Percentiles rank a stretch among this genome's conserved stretches.
These are phyloP conservation scores for Platanthera zijinensis DNA, from an alignment of 106 monocot genomes.

Conservation along the genomic window DNA sequence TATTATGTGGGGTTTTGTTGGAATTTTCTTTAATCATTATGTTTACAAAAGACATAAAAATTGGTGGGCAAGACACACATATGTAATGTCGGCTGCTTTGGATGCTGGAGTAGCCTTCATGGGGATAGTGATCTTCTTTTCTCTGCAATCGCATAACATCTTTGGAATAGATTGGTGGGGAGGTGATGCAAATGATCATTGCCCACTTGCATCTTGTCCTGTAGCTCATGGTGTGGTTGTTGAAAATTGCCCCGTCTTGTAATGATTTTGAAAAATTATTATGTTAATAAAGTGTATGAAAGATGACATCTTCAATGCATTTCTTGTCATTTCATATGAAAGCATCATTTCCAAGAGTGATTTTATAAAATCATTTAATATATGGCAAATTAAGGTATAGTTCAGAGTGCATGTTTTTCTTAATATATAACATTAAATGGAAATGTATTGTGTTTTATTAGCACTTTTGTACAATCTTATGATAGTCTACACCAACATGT, in stretches of 20 bases:
- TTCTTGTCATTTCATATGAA: too few relatives aligned
- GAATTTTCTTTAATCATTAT: constrained; percentile 58
- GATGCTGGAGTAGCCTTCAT: constrained; percentile 89
- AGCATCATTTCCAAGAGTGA: too few relatives aligned
- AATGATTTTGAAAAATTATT: too few relatives aligned
- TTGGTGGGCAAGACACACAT: constrained; percentile 87
- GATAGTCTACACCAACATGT: too few relatives aligned
- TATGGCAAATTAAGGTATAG: too few relatives aligned
- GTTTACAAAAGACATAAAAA: constrained; percentile 39
- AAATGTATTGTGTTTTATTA: too few relatives aligned
- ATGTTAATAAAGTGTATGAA: too few relatives aligned
- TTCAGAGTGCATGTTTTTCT: too few relatives aligned
- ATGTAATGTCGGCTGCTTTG: constrained; percentile 65
- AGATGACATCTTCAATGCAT: too few relatives aligned
- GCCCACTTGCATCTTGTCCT: constrained; percentile 55
- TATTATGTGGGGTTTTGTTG: constrained; percentile 56
- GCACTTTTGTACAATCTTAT: too few relatives aligned
- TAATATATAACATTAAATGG: too few relatives aligned
- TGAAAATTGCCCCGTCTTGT: constrained; percentile 25
- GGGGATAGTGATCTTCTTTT: constrained; percentile 59
- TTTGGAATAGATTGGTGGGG: constrained; percentile 57
- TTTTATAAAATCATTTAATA: too few relatives aligned
- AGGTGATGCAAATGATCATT: constrained; percentile 20
- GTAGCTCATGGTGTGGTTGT: constrained; percentile 35
- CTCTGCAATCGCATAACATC: constrained; percentile 32